Conservation (phyloP, 2,329 filamentous ascomycete species). For the Tolypocladium paradoxum region DNA sequence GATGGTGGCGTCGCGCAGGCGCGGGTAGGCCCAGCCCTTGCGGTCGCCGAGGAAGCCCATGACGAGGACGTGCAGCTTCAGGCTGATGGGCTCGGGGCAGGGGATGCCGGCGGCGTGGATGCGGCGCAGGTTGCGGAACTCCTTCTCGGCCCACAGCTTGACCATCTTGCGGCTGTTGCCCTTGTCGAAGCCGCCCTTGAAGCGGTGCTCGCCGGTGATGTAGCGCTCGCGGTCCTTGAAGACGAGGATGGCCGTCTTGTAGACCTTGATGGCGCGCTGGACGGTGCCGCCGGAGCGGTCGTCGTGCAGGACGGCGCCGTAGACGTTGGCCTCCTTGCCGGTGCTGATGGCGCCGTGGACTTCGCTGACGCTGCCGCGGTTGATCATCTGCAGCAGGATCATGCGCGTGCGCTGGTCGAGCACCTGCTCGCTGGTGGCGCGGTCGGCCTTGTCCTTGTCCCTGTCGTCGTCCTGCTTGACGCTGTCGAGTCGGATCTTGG, state of each 20-base stretch:
- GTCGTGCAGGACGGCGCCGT: slow-evolving; percentile 66
- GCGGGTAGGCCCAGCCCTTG: slow-evolving; percentile 78
- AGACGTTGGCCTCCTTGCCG: slow-evolving; percentile 97
- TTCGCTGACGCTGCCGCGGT: slow-evolving; percentile 77
- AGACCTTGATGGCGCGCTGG: slow-evolving; percentile 91
- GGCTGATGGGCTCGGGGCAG: slow-evolving; percentile 77
- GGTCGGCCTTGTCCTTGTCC: slow-evolving; percentile 80
- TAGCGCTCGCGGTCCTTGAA: slow-evolving; percentile 98
- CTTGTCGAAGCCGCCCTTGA: slow-evolving; percentile 85
- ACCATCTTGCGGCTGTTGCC: slow-evolving; percentile 95
- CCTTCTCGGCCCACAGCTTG: slow-evolving; percentile 97
- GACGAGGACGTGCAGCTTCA: slow-evolving; percentile 88
- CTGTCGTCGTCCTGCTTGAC: slow-evolving; percentile 38
- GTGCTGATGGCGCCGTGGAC: slow-evolving; percentile 93
- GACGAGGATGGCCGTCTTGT: slow-evolving; percentile 94
- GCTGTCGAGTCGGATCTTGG: slow-evolving; percentile 70
- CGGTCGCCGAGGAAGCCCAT: slow-evolving; percentile 89
- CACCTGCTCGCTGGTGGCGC: slow-evolving; percentile 90
- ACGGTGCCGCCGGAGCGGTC: slow-evolving; percentile 41
- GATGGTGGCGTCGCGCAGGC: slow-evolving; percentile 77
- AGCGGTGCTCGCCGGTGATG: slow-evolving; percentile 87
- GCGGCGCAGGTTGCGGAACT: slow-evolving; percentile 85
- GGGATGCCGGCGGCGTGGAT: slow-evolving; percentile 78
- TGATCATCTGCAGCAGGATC: slow-evolving; percentile 94
- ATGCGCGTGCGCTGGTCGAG: slow-evolving; percentile 88